These are phyloP conservation scores for Gamarada debralockiae DNA, from an alignment of 495 filamentous ascomycete species.

Conservation along the genomic window DNA sequence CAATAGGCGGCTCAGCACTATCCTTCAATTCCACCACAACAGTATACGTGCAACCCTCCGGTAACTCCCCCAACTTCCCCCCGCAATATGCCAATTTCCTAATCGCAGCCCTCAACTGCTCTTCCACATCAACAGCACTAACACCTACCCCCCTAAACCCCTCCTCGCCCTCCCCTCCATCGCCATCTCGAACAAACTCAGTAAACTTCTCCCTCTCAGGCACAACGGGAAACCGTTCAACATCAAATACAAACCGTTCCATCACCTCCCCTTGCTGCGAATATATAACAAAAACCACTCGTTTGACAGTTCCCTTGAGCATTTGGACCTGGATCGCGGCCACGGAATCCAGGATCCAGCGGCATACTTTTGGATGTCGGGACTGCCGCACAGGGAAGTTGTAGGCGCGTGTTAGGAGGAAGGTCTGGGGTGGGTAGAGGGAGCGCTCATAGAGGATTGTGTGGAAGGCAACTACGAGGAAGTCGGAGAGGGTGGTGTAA, in stretches of 20 bases:
- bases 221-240: conserved; percentile 67
- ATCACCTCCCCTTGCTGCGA: conserved; percentile 42
- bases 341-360: conserved; percentile 84
- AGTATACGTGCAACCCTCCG: conserved; percentile 76
- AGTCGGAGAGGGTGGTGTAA: conserved; percentile 61
- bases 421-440: conserved; percentile 79
- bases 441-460: conserved; percentile 85
- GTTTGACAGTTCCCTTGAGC: conserved; percentile 54
- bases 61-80: conserved; percentile 44
- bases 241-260: conserved; percentile 86
- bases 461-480: conserved; percentile 87
- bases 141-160: conserved; percentile 19
- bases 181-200: conserved; percentile 29
- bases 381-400: conserved; percentile 87
- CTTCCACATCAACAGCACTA: conserved; percentile 50
- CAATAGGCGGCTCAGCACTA: conserved; percentile 61
- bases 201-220: conserved; percentile 37
- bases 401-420: conserved; percentile 79
- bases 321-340: conserved; percentile 73
- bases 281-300: conserved; percentile 75
- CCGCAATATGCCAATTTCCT: conserved; percentile 14
- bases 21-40: conserved; percentile 79
- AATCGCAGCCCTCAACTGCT: conserved; percentile 60
- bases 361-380: conserved; percentile 85
- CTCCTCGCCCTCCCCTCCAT: conserved; percentile 26